Base-by-base conservation (phyloP, 352 stramenopile species). In the Pythium rhizo-oryzae region DNA sequence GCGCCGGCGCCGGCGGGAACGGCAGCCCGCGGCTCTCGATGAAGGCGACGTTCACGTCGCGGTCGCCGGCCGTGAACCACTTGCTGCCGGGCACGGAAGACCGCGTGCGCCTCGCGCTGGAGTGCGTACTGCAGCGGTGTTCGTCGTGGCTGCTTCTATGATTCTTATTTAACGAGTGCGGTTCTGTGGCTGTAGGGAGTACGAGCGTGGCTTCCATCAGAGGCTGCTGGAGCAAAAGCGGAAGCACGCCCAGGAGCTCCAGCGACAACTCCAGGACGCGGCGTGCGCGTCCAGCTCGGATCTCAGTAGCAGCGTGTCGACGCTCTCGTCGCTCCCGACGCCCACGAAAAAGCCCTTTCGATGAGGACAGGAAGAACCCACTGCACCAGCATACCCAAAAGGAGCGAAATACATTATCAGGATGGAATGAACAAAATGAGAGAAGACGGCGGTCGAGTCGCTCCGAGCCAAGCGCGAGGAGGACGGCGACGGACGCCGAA, bases 51-150 rank as follows among this genome's bases (percentile, higher is more conserved):
- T 90, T 85, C 67, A 90, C 77, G 12, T 81, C 80, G n/a, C 79
- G 80, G 15, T 92, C 84, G 9, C 80, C 84, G 0, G 80, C 79
- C 4, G 63, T 91, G 30, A 92, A 89, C 62, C 80, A 89, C 41
- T 62, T 91, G 50, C 58, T 92, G 18, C 82, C 84, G 11, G 75
- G 80, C 3, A 86, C 79, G 0, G 84, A 90, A 56, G 78, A 90
- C n/a, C 84, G 80, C 49, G 75, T 92, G 4, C 82, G 81, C 1
- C 62, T 82, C 46, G 77, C 75, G 28, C 64, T 90, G 13, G 67
- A 74, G 81, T 92, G 62, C 46, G 75, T 63, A 24, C 1, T 33
- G 12, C 1, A 1, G 41, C 41, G n/a, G n/a, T 47, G 13, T 16
- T n/a, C 18, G 13, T 19, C 41, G 11, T 21, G 41, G 11, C 15